A percentile compares a stretch with the other conserved stretches of the same genome.
Conservation (phyloP, 495 filamentous ascomycete genomes). For the Neurospora sublineolata region DNA sequence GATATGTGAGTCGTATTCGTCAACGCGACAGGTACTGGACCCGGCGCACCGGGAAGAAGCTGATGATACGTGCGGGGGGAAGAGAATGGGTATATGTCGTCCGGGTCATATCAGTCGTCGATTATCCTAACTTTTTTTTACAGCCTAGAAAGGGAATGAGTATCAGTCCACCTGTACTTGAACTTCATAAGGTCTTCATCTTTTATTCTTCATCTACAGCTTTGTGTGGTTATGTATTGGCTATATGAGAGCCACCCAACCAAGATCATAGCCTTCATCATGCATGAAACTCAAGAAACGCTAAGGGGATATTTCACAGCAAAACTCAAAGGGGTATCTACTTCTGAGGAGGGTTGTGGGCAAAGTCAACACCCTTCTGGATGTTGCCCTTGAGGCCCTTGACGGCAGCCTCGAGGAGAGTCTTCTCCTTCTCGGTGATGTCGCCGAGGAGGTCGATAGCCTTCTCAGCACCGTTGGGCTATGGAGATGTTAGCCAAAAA, state of each 20-base stretch:
- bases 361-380: conserved; percentile 81
- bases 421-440: conserved; percentile 73
- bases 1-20: not conserved
- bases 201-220: conserved; percentile 25
- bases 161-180: conserved; percentile 14
- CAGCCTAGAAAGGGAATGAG: conserved; percentile 8
- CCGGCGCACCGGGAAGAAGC: not conserved
- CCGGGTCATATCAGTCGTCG: not conserved
- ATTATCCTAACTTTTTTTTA: conserved; percentile 4
- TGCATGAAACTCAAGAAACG: not conserved
- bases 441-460: conserved; percentile 63
- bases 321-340: conserved; percentile 17
- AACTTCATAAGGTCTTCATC: not conserved
- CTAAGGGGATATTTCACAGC: not conserved
- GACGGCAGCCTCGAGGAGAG: conserved; percentile 63
- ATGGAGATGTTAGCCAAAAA: conserved; percentile 11
- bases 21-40: not conserved
- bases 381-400: conserved; percentile 83
- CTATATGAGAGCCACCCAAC: conserved; percentile 2
- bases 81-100: not conserved
- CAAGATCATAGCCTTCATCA: not conserved
- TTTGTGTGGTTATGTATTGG: not conserved
- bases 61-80: not conserved
- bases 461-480: conserved; percentile 76
- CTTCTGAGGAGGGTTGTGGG: conserved; percentile 53